These are phyloP conservation scores for Candida silvatica DNA, from an alignment of 805 yeast species.

Conservation along the genomic window DNA sequence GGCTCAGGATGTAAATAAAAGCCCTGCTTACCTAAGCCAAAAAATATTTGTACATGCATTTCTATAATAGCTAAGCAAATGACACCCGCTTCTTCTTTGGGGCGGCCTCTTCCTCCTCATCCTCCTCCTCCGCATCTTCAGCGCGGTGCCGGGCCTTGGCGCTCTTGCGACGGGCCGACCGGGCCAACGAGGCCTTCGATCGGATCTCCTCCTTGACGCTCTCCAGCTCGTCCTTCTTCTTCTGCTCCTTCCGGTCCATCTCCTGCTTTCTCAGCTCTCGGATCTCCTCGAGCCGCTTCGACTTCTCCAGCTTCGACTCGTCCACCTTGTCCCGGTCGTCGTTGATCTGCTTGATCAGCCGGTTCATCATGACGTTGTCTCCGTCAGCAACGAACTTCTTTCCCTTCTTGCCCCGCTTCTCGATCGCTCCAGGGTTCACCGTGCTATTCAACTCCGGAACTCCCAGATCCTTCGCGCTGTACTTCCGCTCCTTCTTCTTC, in stretches of 20 bases:
- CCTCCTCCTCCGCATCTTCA: constrained; percentile 14
- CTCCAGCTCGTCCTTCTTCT: constrained; percentile 60
- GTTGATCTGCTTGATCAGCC: constrained; percentile 74
- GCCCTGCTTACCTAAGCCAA: too few species aligned
- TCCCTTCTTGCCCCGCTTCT: constrained; percentile 73
- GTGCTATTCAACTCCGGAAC: constrained; percentile 79
- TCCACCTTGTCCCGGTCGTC: constrained; percentile 70
- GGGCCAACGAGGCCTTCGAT: constrained; percentile 61
- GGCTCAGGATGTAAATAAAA: too few species aligned
- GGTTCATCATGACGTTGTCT: constrained; percentile 50
- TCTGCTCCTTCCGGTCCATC: constrained; percentile 74
- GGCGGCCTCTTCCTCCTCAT: constrained; percentile 2
- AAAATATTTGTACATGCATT: too few species aligned
- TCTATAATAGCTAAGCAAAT: constrained; percentile 42
- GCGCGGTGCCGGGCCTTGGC: constrained; percentile 24
- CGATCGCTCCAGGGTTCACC: constrained; percentile 72
- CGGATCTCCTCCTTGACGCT: constrained; percentile 71
- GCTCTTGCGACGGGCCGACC: constrained; percentile 58
- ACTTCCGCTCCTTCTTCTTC: constrained; percentile 44
- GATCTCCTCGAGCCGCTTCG: constrained; percentile 81
- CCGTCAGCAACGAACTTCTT: constrained; percentile 69
- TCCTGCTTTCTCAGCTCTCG: constrained; percentile 83
- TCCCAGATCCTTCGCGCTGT: constrained; percentile 70
- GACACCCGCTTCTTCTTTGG: constrained; percentile 32
- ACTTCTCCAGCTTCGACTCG: constrained; percentile 85